Evolutionary conservation across 768 basidiomycete genomes (phyloP), one percentile per base, ranked within the genome.

Genomic region (Tylopilus subfusipes): DNA sequence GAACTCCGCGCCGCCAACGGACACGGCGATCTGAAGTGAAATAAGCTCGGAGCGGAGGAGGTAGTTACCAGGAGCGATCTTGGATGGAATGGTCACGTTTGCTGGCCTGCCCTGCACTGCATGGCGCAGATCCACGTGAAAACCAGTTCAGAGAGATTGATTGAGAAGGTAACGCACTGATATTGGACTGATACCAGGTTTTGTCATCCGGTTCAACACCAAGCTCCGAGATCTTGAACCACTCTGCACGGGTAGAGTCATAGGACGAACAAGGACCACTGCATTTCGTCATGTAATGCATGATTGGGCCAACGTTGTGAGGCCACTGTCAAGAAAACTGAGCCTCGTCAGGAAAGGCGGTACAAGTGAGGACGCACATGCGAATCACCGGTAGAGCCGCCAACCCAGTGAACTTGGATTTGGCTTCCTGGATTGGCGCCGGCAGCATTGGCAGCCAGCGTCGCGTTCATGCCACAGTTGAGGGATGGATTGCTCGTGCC

Each of bases 31-130:
- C 58, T 92, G 90, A 16, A 92, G 81, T 10, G 86, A 82, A 66
- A 92, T 84, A 65, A 92, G 80, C 53, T 92, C 90, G 68, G 89
- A 82, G 7, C 90, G 86, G 61, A 90, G 68, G 44, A 92, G 74
- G 66, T 91, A 93, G 61, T 84, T 76, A 2, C 90, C 90, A 1
- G 86, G 67, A 0, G 80, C 76, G 48, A 93, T 70, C 50, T 74
- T 78, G 16, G 62, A 52, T 11, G 84, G 84, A 48, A 85, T 67
- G 2, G 70, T 74, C 6, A 79, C 72, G 13, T 62, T 72, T 1
- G 74, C 77, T 2, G 74, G 62, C 18, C 51, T 63, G 5, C 80
- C 78, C 1, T 59, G 48, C 61, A 68, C 78, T 78, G 42, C 19
- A 31, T 13, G 7, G 16, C 12, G 14, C 29, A 40, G n/a, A 16